These are phyloP conservation scores for Circinella umbellata DNA, from an alignment of 371 early-diverging fungal species.

Conservation along the genomic window DNA sequence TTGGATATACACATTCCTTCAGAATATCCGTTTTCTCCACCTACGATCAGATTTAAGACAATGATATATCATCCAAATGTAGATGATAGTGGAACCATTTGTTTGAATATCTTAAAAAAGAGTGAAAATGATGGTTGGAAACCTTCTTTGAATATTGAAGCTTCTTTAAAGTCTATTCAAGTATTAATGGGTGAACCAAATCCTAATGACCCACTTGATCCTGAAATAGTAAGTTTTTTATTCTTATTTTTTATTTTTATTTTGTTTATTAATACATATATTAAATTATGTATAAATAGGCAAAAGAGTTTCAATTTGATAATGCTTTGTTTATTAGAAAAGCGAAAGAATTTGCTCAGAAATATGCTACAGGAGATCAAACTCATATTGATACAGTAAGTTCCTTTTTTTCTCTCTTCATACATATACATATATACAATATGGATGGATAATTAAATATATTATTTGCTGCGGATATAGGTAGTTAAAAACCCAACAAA, in stretches of 20 bases:
- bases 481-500: not conserved
- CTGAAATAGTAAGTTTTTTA: slow-evolving; percentile 48
- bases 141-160: slow-evolving; percentile 52
- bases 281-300: slow-evolving; percentile 25
- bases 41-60: slow-evolving; percentile 56
- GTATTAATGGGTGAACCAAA: slow-evolving; percentile 56
- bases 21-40: slow-evolving; percentile 57
- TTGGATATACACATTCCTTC: slow-evolving; percentile 48
- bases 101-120: slow-evolving; percentile 59
- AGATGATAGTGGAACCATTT: slow-evolving; percentile 57
- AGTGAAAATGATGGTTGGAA: slow-evolving; percentile 54
- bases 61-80: slow-evolving; percentile 61
- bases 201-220: slow-evolving; percentile 62
- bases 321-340: slow-evolving; percentile 37
- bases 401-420: not conserved
- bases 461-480: too few relatives aligned
- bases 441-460: too few relatives aligned
- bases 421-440: not conserved
- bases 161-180: slow-evolving; percentile 43
- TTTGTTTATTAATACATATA: not conserved
- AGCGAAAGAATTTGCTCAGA: slow-evolving; percentile 42
- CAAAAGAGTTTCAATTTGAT: slow-evolving; percentile 48
- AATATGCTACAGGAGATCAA: slow-evolving; percentile 32
- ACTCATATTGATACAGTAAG: not conserved
- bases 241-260: not conserved